Evolutionary conservation across 306 rosid species (phyloP), one percentile per base, ranked within the genome.

Genomic region (Cucurbita pepo): DNA sequence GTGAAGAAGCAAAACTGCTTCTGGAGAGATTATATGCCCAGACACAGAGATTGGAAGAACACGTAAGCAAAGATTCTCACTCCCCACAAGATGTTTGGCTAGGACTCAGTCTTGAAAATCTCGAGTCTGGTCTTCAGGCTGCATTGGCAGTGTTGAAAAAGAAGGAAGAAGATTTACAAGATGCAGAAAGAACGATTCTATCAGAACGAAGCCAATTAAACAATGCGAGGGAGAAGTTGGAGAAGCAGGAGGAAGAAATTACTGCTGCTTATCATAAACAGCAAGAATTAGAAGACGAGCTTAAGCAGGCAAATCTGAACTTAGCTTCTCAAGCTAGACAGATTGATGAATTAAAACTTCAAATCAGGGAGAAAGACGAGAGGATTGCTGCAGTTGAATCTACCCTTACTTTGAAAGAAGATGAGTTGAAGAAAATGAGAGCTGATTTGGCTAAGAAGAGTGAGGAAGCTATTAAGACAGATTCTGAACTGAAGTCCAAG

Each of bases 11-110:
- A 3, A 91, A 90, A 81, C 64, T 85, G 78, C 91, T 95, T 54
- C 95, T 91, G 8, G 95, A 91, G 62, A 89, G 96, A 59, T 64
- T 95, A 83, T 95, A 87, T 77, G 86, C 85, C 56, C 91, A 86
- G 86, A 89, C 97, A 1, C 92, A 91, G 80, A 89, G 79, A 70
- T 78, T 90, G 80, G 95, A 89, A 72, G 77, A 85, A 40, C 91
- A 73, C 77, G 83, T 87, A 75, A 82, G 44, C 18, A 78, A 82
- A 36, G 70, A 81, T 71, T 79, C 85, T 62, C 75, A 10, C 60
- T 65, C 19, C 52, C 79, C 85, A 64, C 82, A 74, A 70, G 87
- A 81, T 65, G 78, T 52, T 75, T 85, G 72, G 71, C 73, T 78
- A 5, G 89, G 80, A 38, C 75, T 87, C 76, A 85, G 80, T 76